A percentile compares a stretch with the other conserved stretches of the same genome.
Evolutionary conservation across 208 protist species (phyloP).

Genomic region (Vickermania ingenoplastis): DNA sequence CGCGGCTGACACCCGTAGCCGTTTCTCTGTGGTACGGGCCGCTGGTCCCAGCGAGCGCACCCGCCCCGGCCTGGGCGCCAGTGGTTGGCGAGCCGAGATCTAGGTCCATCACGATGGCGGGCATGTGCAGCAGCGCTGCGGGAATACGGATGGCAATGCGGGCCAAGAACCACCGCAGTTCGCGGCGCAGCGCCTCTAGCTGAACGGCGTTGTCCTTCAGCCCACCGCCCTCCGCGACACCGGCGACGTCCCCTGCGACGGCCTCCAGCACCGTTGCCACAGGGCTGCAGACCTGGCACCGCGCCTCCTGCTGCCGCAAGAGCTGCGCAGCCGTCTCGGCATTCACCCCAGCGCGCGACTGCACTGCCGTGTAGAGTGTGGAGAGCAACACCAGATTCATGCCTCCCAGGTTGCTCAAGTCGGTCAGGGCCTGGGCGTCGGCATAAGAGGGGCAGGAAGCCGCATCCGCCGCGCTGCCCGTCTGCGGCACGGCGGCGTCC

Average conservation of each 20-base stretch:
- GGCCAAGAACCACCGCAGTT: background rate
- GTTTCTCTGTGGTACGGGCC: too few relatives aligned
- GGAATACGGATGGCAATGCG: background rate
- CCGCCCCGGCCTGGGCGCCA: background rate
- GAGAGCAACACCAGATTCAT: background rate
- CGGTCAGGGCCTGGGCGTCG: background rate
- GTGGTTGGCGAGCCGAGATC: background rate
- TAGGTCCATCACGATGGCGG: background rate
- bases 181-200: background rate
- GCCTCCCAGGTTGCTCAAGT: background rate
- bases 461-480: background rate
- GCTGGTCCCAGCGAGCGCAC: too few relatives aligned
- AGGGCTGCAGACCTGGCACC: background rate
- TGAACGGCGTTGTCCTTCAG: background rate
- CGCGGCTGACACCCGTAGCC: background rate
- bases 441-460: background rate
- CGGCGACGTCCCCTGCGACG: background rate
- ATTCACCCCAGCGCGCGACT: background rate
- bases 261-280: background rate
- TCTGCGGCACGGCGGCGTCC: too few relatives aligned
- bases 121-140: background rate
- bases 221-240: background rate
- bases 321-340: background rate
- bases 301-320: background rate
- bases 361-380: background rate